Evolutionary conservation across 1,284 basidiomycete species (phyloP).

Genomic region (Leccinum griseonigrum): DNA sequence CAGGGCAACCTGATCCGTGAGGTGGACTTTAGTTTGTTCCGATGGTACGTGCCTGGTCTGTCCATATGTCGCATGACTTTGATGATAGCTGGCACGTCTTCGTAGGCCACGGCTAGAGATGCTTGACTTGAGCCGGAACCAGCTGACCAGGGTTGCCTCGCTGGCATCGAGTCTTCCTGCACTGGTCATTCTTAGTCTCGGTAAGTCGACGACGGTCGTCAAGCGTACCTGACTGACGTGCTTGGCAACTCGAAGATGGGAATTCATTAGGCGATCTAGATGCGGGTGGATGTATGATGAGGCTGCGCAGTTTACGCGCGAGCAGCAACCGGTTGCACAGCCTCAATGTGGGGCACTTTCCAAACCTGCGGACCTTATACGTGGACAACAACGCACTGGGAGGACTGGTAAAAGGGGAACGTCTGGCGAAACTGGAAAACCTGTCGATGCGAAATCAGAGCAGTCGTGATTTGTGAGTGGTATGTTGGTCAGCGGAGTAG

Average conservation of each 20-base stretch:
- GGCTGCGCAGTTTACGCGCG: conserved; percentile 80
- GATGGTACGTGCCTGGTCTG: conserved; percentile 54
- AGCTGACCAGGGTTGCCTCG: conserved; percentile 58
- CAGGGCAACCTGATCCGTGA: conserved; percentile 72
- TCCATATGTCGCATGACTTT: conserved; percentile 1
- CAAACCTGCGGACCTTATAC: conserved; percentile 86
- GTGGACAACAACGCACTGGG: conserved; percentile 84
- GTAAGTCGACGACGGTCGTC: conserved; percentile 45
- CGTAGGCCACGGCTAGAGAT: conserved; percentile 77
- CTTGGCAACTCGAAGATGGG: conserved; percentile 53
- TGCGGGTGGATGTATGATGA: conserved; percentile 53
- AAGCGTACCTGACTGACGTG: conserved; percentile 17
- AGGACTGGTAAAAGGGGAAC: conserved; percentile 50
- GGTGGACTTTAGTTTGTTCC: conserved; percentile 61
- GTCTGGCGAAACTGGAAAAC: conserved; percentile 78
- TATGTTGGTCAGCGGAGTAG: conserved; percentile 15
- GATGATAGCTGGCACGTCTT: conserved; percentile 20
- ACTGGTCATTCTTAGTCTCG: conserved; percentile 75
- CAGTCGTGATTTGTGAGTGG: conserved; percentile 68
- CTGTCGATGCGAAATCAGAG: conserved; percentile 89
- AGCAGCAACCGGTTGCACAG: conserved; percentile 78
- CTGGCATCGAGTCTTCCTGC: conserved; percentile 57
- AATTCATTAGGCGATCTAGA: conserved; percentile 62
- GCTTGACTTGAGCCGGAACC: conserved; percentile 82
- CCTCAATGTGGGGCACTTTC: conserved; percentile 68